These are phyloP conservation scores for Raffaelea deltoideospora DNA, from an alignment of 2,329 filamentous ascomycete species.

Conservation along the genomic window DNA sequence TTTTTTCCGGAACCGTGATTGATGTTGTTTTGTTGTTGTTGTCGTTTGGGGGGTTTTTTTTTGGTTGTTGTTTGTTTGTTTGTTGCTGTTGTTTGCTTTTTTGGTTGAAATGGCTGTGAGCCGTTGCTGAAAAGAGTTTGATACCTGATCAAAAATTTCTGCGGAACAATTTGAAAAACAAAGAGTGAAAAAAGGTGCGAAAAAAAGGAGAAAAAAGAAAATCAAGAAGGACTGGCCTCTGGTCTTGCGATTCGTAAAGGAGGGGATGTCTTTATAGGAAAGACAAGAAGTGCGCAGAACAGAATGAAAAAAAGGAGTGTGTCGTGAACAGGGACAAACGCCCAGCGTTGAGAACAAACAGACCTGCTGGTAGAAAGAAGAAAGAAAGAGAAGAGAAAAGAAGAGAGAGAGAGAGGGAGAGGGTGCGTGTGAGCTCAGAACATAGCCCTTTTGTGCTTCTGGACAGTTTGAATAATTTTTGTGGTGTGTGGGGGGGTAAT, in stretches of 20 bases:
- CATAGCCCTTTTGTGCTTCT: no score
- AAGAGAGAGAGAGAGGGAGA: neutral
- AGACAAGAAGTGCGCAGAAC: no score
- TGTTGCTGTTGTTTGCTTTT: no score
- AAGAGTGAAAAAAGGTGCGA: neutral
- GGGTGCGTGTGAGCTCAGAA: neutral
- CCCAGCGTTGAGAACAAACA: constrained; percentile 7
- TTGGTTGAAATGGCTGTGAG: no score
- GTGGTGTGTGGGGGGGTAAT: no score
- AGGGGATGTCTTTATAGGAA: neutral
- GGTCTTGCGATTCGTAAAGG: neutral
- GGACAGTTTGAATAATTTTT: no score
- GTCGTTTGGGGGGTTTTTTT: no score
- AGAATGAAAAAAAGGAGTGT: neutral
- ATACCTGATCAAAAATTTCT: no score
- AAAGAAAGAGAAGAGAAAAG: constrained; percentile 1
- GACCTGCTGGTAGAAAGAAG: constrained; percentile 4
- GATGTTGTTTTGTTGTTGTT: no score
- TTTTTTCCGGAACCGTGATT: no score
- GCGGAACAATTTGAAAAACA: neutral
- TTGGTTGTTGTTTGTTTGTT: no score
- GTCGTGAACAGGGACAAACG: constrained; percentile 2
- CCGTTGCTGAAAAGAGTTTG: no score
- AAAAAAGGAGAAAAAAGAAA: neutral
- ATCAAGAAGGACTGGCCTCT: neutral